Conservation (phyloP, 108 stramenopile genomes). For the Hondaea fermentalgiana region DNA sequence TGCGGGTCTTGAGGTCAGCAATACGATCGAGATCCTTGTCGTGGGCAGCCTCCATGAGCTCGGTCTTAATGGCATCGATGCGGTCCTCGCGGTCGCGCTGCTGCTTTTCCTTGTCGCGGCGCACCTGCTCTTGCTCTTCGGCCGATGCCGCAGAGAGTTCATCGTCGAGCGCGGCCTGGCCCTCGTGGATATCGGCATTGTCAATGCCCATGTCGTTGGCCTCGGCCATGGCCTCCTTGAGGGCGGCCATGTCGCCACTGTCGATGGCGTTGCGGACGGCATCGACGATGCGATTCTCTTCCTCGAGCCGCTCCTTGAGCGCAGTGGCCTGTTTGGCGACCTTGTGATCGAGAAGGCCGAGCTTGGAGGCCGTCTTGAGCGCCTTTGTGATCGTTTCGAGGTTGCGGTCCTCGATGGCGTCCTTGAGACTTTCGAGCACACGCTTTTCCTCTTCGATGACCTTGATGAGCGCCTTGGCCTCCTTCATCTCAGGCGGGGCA, state of each 20-base stretch:
- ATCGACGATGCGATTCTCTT: constrained; percentile 38
- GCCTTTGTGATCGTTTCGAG: constrained; percentile 22
- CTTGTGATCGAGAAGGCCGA: constrained; percentile 24
- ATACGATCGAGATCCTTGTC: not conserved
- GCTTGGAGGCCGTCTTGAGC: constrained; percentile 22
- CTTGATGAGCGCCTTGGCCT: constrained; percentile 28
- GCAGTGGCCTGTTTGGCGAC: constrained; percentile 32
- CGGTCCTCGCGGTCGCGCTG: not conserved
- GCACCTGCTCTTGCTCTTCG: constrained; percentile 19
- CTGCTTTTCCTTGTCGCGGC: constrained; percentile 2
- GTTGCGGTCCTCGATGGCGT: constrained; percentile 34
- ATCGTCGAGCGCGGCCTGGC: not conserved
- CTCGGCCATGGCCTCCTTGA: constrained; percentile 21
- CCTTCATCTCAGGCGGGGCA: not conserved
- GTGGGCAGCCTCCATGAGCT: not conserved
- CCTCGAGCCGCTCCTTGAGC: constrained; percentile 37
- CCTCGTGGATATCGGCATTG: not conserved
- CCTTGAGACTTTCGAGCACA: constrained; percentile 25
- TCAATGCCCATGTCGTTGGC: constrained; percentile 29
- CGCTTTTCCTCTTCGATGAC: constrained; percentile 33
- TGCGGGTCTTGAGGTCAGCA: constrained; percentile 2
- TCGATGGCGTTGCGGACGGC: constrained; percentile 29
- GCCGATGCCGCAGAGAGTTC: not conserved
- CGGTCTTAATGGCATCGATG: not conserved
- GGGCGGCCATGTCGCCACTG: constrained; percentile 21